Conservation (phyloP, 164 flowering plant genomes). For the Saururus chinensis region DNA sequence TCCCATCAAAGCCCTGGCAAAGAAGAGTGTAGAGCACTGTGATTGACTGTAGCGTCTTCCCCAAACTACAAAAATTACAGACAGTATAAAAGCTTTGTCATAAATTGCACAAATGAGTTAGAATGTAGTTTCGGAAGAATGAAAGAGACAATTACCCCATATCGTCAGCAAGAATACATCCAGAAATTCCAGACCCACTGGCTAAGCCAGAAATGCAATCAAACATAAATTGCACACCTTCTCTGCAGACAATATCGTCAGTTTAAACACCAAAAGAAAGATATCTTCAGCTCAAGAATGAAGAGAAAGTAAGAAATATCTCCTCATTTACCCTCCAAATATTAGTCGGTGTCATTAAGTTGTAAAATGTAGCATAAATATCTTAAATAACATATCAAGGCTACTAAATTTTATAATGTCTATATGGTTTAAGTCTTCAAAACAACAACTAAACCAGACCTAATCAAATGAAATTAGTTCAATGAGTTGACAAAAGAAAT, state of each 20-base stretch:
- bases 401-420: neutral
- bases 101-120: too few species aligned
- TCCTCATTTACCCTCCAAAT: neutral
- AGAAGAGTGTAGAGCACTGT: slow-evolving; percentile 88
- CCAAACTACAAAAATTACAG: slow-evolving; percentile 51
- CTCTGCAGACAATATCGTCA: slow-evolving; percentile 40
- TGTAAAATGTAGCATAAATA: too few species aligned
- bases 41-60: slow-evolving; percentile 97
- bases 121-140: neutral
- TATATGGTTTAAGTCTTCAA: too few species aligned
- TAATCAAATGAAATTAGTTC: too few species aligned
- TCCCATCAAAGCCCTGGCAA: slow-evolving; percentile 90
- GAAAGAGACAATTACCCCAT: slow-evolving; percentile 66
- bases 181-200: slow-evolving; percentile 38
- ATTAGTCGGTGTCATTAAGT: too few species aligned
- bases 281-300: neutral
- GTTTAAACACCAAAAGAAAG: neutral
- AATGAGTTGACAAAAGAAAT: too few species aligned
- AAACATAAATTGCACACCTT: slow-evolving; percentile 99
- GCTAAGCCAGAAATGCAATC: slow-evolving; percentile 77
- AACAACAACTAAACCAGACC: too few species aligned
- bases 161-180: slow-evolving; percentile 98
- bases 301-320: too few species aligned
- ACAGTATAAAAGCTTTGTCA: neutral
- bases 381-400: neutral